Conservation (phyloP, 192 early-diverging fungal genomes). For the Geosiphon pyriformis region DNA sequence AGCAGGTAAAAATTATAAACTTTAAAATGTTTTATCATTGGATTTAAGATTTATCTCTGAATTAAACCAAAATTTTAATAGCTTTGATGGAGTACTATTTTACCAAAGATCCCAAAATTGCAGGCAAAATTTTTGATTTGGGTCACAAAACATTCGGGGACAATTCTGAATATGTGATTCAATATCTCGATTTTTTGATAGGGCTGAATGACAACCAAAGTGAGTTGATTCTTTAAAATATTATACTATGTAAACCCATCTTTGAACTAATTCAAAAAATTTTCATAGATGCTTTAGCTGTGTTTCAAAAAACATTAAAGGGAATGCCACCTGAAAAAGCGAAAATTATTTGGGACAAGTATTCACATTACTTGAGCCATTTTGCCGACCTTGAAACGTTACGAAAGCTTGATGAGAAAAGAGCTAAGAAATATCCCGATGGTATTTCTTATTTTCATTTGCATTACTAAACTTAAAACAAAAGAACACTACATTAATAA, state of each 20-base stretch:
- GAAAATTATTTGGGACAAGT: constrained; percentile 73
- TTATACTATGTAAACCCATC: not conserved
- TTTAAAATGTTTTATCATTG: not conserved
- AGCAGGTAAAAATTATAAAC: constrained; percentile 42
- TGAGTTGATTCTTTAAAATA: constrained; percentile 26
- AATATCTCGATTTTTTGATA: constrained; percentile 86
- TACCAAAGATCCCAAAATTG: constrained; percentile 76
- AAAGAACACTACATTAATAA: not conserved
- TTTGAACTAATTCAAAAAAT: not conserved
- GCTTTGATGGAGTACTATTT: constrained; percentile 92
- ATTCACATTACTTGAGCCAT: constrained; percentile 79
- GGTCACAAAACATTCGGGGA: constrained; percentile 77
- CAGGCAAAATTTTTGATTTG: constrained; percentile 87
- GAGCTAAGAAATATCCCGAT: constrained; percentile 66
- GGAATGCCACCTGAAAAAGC: constrained; percentile 63
- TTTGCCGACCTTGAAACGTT: constrained; percentile 80
- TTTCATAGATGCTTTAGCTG: constrained; percentile 65
- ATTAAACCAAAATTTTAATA: constrained; percentile 16
- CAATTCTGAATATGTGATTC: constrained; percentile 63
- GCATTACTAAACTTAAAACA: too few species aligned
- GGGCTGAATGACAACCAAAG: constrained; percentile 87
- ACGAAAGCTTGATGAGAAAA: constrained; percentile 71
- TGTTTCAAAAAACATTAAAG: constrained; percentile 86
- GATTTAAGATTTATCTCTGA: not conserved
- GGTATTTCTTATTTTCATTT: constrained; percentile 34